phyloP scores from a whole-genome alignment of 2,329 filamentous ascomycete genomes.

The Scedosporium apiospermum region DNA sequence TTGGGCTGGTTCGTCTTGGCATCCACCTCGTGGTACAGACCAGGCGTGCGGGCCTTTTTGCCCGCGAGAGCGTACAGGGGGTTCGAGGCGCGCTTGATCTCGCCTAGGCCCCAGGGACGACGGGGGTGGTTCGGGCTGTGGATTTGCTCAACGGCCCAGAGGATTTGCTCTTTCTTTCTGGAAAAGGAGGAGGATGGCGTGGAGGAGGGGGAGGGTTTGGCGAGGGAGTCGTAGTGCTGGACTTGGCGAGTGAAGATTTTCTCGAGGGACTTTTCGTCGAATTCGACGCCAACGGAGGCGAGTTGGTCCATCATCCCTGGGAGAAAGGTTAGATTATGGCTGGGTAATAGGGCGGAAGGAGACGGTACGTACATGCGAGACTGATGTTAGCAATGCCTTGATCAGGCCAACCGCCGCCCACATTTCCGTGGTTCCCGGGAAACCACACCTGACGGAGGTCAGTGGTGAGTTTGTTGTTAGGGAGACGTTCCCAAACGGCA shows the following conservation, averaged over 20 bases:
- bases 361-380: conserved; percentile 24
- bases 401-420: conserved; percentile 57
- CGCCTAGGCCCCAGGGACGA: conserved; percentile 37
- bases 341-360: background rate
- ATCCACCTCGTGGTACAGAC: conserved; percentile 36
- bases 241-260: conserved; percentile 10
- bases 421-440: conserved; percentile 60
- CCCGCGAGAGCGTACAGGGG: conserved; percentile 35
- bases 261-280: conserved; percentile 20
- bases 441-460: conserved; percentile 53
- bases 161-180: background rate
- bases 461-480: conserved; percentile 25
- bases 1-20: conserved; percentile 25
- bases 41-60: conserved; percentile 33
- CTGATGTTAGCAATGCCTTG: conserved; percentile 32
- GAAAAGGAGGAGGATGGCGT: background rate
- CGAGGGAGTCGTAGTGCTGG: conserved; percentile 20
- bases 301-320: conserved; percentile 49
- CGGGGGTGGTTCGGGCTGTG: conserved; percentile 36
- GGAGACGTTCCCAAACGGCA: conserved; percentile 41
- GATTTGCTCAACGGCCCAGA: conserved; percentile 40
- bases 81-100: conserved; percentile 28
- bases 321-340: background rate
- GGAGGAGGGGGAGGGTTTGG: background rate
- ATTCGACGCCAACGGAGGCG: conserved; percentile 40